Percentiles rank a stretch among this genome's conserved stretches.
These are phyloP conservation scores for Blastobotrys ciferrii DNA, from an alignment of 1,139 yeast genomes.

Conservation along the genomic window DNA sequence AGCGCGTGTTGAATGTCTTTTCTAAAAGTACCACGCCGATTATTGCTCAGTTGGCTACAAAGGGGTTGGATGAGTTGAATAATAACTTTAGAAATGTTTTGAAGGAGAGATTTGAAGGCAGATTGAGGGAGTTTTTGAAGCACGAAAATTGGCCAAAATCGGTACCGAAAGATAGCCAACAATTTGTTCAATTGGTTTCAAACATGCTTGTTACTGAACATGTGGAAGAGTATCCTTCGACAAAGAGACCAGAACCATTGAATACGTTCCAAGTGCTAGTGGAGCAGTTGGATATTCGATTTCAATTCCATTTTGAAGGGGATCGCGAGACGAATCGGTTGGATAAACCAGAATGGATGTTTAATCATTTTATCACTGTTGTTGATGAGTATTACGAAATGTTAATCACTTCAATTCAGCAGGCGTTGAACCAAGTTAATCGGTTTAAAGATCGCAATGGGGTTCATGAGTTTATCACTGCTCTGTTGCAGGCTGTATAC, in stretches of 20 bases:
- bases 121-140: slow-evolving; percentile 20
- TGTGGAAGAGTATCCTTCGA: slow-evolving; percentile 21
- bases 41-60: slow-evolving; percentile 14
- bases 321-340: slow-evolving; percentile 62
- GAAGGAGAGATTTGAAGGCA: slow-evolving; percentile 11
- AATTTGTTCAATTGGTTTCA: slow-evolving; percentile 17
- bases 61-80: slow-evolving; percentile 17
- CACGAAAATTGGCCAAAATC: slow-evolving; percentile 29
- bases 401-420: slow-evolving; percentile 41
- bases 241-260: slow-evolving; percentile 48
- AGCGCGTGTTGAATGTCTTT: slow-evolving; percentile 13
- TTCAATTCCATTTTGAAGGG: slow-evolving; percentile 69
- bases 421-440: slow-evolving; percentile 32
- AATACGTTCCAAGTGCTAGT: slow-evolving; percentile 61
- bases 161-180: slow-evolving; percentile 15
- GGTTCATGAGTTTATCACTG: slow-evolving; percentile 53
- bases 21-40: slow-evolving; percentile 16
- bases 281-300: slow-evolving; percentile 57
- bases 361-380: slow-evolving; percentile 53
- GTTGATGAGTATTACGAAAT: slow-evolving; percentile 45
- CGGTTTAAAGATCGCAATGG: slow-evolving; percentile 33
- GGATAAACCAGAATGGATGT: slow-evolving; percentile 81
- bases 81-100: slow-evolving; percentile 14
- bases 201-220: slow-evolving; percentile 20
- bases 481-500: slow-evolving; percentile 52